Conservation (phyloP, 2,329 filamentous ascomycete species). For the Elsinoe perseae region DNA sequence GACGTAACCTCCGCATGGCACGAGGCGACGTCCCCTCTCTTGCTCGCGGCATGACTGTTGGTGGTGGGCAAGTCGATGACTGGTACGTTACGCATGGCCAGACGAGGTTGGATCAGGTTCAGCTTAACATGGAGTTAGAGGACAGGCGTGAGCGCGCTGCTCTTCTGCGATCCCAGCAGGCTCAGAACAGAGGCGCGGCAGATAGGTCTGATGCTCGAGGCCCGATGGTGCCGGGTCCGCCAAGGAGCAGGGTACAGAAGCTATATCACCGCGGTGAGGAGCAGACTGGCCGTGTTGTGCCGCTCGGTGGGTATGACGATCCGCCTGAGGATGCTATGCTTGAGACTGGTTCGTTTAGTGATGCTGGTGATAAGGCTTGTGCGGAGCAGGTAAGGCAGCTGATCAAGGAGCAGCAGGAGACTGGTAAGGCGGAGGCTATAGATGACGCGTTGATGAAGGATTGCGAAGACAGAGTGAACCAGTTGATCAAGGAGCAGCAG, state of each 20-base stretch:
- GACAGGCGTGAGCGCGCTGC: neutral
- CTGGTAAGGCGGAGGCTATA: too few relatives aligned
- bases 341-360: neutral
- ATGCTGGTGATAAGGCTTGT: neutral
- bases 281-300: neutral
- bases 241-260: neutral
- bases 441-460: too few relatives aligned
- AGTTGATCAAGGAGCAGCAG: neutral
- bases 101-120: neutral
- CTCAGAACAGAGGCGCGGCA: neutral
- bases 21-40: neutral
- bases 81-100: neutral
- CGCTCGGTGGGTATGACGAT: neutral
- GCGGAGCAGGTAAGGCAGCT: neutral
- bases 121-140: neutral
- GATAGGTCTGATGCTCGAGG: neutral
- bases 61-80: neutral
- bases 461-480: neutral
- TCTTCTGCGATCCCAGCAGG: neutral
- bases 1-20: neutral
- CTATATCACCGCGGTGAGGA: neutral
- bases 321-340: slow-evolving; percentile 7
- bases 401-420: neutral
- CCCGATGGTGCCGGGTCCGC: neutral
- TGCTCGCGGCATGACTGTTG: neutral